Percentiles rank a stretch among this genome's conserved stretches.
Evolutionary conservation across 805 yeast species (phyloP).

Genomic region (Clavispora fructus): DNA sequence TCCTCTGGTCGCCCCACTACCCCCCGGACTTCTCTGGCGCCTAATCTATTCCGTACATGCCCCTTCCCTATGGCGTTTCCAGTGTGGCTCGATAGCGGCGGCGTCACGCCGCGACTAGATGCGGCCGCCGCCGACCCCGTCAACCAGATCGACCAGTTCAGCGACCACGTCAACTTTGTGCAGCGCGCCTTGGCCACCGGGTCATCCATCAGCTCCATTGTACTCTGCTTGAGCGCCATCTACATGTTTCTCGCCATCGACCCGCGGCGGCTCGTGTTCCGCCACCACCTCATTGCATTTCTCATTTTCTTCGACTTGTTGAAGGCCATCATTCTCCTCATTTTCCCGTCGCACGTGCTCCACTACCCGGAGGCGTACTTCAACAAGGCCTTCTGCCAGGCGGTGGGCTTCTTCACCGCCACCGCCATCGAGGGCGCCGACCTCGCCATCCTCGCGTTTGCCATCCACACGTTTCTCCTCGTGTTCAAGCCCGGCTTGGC

Average conservation of each 20-base stretch:
- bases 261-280: conserved; percentile 54
- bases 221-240: conserved; percentile 52
- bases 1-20: too few relatives aligned
- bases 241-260: conserved; percentile 61
- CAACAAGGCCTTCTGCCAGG: conserved; percentile 49
- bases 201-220: conserved; percentile 35
- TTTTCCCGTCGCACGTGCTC: conserved; percentile 61
- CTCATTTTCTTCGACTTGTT: conserved; percentile 69
- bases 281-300: conserved; percentile 66
- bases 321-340: conserved; percentile 62
- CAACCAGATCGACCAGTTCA: conserved; percentile 27
- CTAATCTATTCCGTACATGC: background rate
- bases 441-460: conserved; percentile 73
- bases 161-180: conserved; percentile 21
- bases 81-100: conserved; percentile 2
- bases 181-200: conserved; percentile 35
- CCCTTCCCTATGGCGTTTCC: background rate
- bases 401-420: conserved; percentile 78
- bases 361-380: conserved; percentile 40
- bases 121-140: conserved; percentile 13
- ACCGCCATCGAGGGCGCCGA: conserved; percentile 82
- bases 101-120: background rate
- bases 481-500: conserved; percentile 57
- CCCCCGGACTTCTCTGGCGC: too few relatives aligned
- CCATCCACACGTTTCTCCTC: conserved; percentile 72